Base-by-base conservation (phyloP, 129 eudicot species). In the Sambucus nigra region DNA sequence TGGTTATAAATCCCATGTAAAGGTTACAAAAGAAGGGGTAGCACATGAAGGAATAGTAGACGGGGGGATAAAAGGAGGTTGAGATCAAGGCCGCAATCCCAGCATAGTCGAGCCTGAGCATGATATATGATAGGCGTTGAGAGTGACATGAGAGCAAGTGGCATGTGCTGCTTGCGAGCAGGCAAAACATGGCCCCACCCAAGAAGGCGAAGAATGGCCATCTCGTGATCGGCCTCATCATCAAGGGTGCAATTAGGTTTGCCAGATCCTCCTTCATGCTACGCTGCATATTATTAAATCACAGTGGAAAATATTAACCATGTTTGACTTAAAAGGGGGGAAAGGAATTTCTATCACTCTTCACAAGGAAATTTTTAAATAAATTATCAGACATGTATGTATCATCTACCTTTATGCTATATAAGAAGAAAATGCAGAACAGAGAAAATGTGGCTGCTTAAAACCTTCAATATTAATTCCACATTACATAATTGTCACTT, bases 1-100 rank as follows among this genome's bases (percentile, higher is more conserved):
- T 2, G 3, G 99, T 86, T 40, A 86, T 92, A 75, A 82, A 80
- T 14, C 92, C 92, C 44, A 86, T n/a, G 65, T 92, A 92, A 21
- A 92, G 82, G 24, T 77, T 86, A 80, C 91, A 77, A 77, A 92
- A 92, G 71, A 92, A 66, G 2, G 99, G 99, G 51, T 92, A 72
- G 83, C 99, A 92, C 99, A 86, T 79, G 94, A 92, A 92, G 39
- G 99, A 82, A 69, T 92, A 92, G 81, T 92, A 92, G 44, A 92
- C 96, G 0, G 83, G 87, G 5, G 99, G 99, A 68, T 86, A 92
- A 63, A 92, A 92, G 4, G 99, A 92, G 55, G 99, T 92, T 49
- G 96, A 77, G 58, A 92, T 92, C 18, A 92, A 73, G 64, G 99
- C 95, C 6, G 99, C 91, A 14, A 92, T 92, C 11, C 99, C 99